Evolutionary conservation across 306 rosid genomes (phyloP).

Genomic region (Dryas alaskensis): DNA sequence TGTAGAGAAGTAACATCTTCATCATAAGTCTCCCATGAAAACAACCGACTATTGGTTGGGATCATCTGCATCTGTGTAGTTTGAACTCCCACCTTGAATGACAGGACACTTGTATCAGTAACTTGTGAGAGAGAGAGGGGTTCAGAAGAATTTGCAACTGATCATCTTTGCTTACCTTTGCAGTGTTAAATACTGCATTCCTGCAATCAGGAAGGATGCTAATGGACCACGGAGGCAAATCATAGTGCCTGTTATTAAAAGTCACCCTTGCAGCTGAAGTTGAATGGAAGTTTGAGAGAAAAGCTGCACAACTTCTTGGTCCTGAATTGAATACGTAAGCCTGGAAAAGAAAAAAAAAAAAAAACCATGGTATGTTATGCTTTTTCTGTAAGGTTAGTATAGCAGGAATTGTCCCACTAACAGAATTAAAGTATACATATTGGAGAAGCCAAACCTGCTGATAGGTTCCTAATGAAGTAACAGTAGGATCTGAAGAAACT

Average conservation of each 20-base stretch:
- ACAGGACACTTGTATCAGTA: slow-evolving; percentile 30
- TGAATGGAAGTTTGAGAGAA: slow-evolving; percentile 67
- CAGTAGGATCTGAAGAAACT: slow-evolving; percentile 78
- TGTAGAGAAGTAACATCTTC: slow-evolving; percentile 71
- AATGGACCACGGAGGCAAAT: slow-evolving; percentile 93
- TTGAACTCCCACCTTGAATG: slow-evolving; percentile 70
- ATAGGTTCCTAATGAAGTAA: slow-evolving; percentile 69
- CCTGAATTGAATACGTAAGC: slow-evolving; percentile 73
- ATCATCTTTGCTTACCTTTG: slow-evolving; percentile 50
- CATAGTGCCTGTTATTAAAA: slow-evolving; percentile 67
- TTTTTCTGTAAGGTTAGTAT: slow-evolving; percentile 18
- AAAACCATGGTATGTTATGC: slow-evolving; percentile 20
- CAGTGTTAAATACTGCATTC: slow-evolving; percentile 75
- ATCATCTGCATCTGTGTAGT: slow-evolving; percentile 60
- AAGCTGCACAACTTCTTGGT: slow-evolving; percentile 70
- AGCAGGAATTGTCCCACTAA: not conserved
- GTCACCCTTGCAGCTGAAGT: slow-evolving; percentile 56
- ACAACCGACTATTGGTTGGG: slow-evolving; percentile 50
- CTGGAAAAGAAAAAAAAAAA: slow-evolving; percentile 39
- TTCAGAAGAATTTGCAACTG: slow-evolving; percentile 15
- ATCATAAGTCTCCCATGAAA: slow-evolving; percentile 72
- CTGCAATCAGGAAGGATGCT: slow-evolving; percentile 96
- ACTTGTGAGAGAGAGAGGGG: slow-evolving; percentile 6
- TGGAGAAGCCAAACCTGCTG: slow-evolving; percentile 57
- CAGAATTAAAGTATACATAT: slow-evolving; percentile 18